Conservation (phyloP, 202 grass and related monocot genomes). For the Musa balbisiana region DNA sequence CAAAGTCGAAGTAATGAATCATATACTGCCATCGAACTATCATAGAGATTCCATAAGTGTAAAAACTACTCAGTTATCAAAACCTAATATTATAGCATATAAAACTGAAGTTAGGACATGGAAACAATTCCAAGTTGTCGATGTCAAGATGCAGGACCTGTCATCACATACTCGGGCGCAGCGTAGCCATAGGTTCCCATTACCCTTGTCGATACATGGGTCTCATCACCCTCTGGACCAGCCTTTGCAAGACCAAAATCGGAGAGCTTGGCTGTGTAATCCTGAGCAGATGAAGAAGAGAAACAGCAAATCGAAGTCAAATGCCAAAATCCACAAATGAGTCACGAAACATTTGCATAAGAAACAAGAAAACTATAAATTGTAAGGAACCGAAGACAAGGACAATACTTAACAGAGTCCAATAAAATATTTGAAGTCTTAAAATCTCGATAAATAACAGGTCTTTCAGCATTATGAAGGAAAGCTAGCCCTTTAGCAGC, state of each 20-base stretch:
- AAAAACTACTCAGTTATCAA: no score
- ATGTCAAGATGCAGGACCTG: constrained; percentile 39
- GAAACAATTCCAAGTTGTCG: constrained; percentile 2
- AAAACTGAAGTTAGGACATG: not conserved
- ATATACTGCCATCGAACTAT: not conserved
- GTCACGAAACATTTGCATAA: not conserved
- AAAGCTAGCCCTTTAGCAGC: constrained; percentile 94
- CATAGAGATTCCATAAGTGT: not conserved
- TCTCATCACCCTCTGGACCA: constrained; percentile 92
- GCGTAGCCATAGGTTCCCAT: constrained; percentile 99
- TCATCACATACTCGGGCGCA: constrained; percentile 99
- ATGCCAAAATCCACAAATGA: not conserved
- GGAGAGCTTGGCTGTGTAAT: constrained; percentile 90
- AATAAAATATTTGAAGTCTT: constrained; percentile 99
- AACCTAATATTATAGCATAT: not conserved
- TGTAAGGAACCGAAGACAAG: constrained; percentile 15
- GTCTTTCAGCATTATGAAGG: constrained; percentile 86
- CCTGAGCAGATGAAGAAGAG: constrained; percentile 43
- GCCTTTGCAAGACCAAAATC: constrained; percentile 98
- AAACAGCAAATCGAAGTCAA: not conserved
- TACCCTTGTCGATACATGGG: constrained; percentile 90
- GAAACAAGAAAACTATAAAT: constrained; percentile 1
- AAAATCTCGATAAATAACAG: constrained; percentile 96
- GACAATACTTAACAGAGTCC: constrained; percentile 74
- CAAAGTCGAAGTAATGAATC: not conserved